Percentiles rank a stretch among this genome's conserved stretches.
Conservation (phyloP, 73 alveolate species). For the Uronychia setigera region DNA sequence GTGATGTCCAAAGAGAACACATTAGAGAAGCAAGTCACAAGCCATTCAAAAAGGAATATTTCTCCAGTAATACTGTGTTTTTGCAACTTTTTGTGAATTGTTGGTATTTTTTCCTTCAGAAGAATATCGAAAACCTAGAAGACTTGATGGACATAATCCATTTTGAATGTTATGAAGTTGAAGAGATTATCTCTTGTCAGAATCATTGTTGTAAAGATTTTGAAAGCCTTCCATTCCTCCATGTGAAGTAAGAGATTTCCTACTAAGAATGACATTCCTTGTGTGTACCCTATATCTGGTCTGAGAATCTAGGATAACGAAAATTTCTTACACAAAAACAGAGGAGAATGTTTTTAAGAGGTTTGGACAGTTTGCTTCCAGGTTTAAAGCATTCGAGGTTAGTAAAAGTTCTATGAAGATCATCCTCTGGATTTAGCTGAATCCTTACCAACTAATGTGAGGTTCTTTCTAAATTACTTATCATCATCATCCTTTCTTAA, state of each 20-base stretch:
- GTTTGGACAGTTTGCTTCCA: slow-evolving; percentile 79
- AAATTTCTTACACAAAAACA: background rate
- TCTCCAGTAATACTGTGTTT: slow-evolving; percentile 50
- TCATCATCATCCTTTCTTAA: background rate
- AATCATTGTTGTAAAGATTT: slow-evolving; percentile 36
- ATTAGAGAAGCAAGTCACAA: slow-evolving; percentile 59
- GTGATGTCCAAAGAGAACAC: slow-evolving; percentile 50
- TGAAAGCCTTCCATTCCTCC: slow-evolving; percentile 78
- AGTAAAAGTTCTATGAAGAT: slow-evolving; percentile 87
- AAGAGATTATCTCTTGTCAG: slow-evolving; percentile 50
- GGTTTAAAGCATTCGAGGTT: slow-evolving; percentile 80
- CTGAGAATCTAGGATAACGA: slow-evolving; percentile 67
- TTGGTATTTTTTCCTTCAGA: slow-evolving; percentile 67
- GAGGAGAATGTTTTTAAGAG: slow-evolving; percentile 76
- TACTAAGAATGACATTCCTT: slow-evolving; percentile 91
- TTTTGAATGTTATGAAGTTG: slow-evolving; percentile 52
- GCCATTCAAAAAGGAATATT: slow-evolving; percentile 68
- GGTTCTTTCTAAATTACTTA: background rate
- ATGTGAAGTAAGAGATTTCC: slow-evolving; percentile 81
- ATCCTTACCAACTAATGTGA: background rate
- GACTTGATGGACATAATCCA: slow-evolving; percentile 51
- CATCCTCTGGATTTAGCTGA: slow-evolving; percentile 63
- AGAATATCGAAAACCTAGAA: slow-evolving; percentile 54
- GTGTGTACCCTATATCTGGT: slow-evolving; percentile 94
- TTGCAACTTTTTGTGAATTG: slow-evolving; percentile 67